phyloP scores from a whole-genome alignment of 1,284 basidiomycete genomes.

The Naganishia sp. region DNA sequence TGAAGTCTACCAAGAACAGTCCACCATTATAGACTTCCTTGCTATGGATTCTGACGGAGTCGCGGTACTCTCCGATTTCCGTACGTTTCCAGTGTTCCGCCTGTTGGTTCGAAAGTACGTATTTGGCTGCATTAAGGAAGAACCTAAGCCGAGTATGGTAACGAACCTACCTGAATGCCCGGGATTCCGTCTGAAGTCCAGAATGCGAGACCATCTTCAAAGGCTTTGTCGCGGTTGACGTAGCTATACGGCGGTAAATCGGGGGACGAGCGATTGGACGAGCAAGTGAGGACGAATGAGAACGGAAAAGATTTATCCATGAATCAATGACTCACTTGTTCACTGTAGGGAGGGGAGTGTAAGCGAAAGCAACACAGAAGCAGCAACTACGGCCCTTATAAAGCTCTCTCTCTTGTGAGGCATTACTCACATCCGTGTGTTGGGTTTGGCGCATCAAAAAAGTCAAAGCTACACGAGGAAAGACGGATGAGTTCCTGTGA shows the following conservation, averaged over 20 bases:
- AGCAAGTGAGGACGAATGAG: too few species aligned
- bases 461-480: constrained; percentile 40
- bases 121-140: background rate
- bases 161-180: constrained; percentile 43
- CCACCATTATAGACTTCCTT: constrained; percentile 68
- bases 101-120: constrained; percentile 30
- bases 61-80: constrained; percentile 36
- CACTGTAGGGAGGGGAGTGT: constrained; percentile 26
- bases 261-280: background rate
- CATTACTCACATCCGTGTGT: constrained; percentile 45
- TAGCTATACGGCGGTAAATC: constrained; percentile 35
- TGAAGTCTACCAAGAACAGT: constrained; percentile 76
- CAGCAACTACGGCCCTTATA: background rate
- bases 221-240: constrained; percentile 37
- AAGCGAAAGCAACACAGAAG: background rate
- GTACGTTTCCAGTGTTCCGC: constrained; percentile 45
- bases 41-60: constrained; percentile 66
- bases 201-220: constrained; percentile 42
- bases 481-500: background rate
- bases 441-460: constrained; percentile 44
- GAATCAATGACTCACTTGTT: constrained; percentile 35
- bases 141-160: background rate
- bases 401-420: background rate
- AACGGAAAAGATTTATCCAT: too few species aligned
- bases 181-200: constrained; percentile 40